Conservation (phyloP, 129 eudicot genomes). For the Pseudognaphalium luteoalbum region DNA sequence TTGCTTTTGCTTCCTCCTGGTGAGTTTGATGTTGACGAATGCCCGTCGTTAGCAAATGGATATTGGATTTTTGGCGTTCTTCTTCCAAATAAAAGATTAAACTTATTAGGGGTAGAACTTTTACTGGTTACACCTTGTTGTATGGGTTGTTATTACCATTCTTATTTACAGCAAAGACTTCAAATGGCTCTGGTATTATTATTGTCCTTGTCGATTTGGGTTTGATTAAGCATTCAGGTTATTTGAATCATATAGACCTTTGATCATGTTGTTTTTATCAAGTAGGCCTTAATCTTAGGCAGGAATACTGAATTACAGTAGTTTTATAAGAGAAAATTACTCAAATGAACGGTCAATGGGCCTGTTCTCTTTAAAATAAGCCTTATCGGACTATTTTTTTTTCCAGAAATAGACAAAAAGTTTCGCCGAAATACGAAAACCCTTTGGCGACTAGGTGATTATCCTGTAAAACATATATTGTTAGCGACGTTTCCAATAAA, state of each 20-base stretch:
- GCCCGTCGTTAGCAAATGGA: constrained; percentile 25
- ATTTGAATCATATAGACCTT: constrained; percentile 8
- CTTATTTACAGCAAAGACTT: constrained; percentile 14
- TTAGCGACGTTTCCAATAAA: no score
- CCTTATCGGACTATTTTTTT: no score
- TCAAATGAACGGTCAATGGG: no score
- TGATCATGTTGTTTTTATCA: neutral
- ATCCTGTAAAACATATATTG: no score
- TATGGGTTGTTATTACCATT: constrained; percentile 11
- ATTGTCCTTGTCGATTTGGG: neutral
- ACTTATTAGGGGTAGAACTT: constrained; percentile 20
- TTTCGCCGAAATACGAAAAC: no score
- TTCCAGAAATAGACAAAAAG: no score
- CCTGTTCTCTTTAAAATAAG: no score
- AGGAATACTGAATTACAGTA: neutral
- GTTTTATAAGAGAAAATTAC: no score
- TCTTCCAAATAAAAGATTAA: constrained; percentile 12
- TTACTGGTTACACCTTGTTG: constrained; percentile 10
- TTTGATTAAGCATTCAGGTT: constrained; percentile 4
- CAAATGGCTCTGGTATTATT: neutral
- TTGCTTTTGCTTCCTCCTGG: constrained; percentile 21
- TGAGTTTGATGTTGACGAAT: constrained; percentile 35
- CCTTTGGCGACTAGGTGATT: no score
- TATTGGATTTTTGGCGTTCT: constrained; percentile 14
- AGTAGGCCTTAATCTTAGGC: neutral